Conservation (phyloP, 148 eudicot species). For the Rhododendron ferrugineum region DNA sequence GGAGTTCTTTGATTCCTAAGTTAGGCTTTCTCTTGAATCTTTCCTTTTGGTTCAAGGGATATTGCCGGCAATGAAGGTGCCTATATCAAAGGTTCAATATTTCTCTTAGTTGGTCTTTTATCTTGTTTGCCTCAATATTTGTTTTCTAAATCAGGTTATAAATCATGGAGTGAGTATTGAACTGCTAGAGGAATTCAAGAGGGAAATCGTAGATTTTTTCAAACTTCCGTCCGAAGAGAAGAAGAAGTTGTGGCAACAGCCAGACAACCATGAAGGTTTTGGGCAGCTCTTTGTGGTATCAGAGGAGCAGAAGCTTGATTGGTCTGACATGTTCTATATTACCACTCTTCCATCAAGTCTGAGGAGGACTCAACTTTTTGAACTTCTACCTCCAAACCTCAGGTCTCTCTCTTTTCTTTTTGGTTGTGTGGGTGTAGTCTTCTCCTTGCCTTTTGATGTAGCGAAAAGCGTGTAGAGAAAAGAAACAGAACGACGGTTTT, state of each 20-base stretch:
- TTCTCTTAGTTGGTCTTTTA: neutral
- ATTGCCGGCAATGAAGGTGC: too few relatives aligned
- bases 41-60: too few relatives aligned
- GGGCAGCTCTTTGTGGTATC: conserved; percentile 55
- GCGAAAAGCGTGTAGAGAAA: neutral
- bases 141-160: conserved; percentile 28
- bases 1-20: too few relatives aligned
- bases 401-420: conserved; percentile 26
- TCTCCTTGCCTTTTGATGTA: neutral
- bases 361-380: conserved; percentile 30
- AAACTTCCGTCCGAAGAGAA: conserved; percentile 41
- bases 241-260: conserved; percentile 34
- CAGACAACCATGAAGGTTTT: conserved; percentile 49
- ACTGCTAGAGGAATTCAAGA: conserved; percentile 36
- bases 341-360: conserved; percentile 36
- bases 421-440: neutral
- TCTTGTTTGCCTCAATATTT: neutral
- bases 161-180: conserved; percentile 44
- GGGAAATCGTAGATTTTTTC: conserved; percentile 27
- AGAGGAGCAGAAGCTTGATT: conserved; percentile 53
- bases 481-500: neutral
- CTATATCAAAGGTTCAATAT: too few relatives aligned
- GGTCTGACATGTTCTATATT: conserved; percentile 53
- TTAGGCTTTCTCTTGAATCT: too few relatives aligned
- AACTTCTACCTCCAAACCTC: conserved; percentile 29